Evolutionary conservation across 2,329 filamentous ascomycete genomes (phyloP).

Genomic region (Neopestalotiopsis rosae): DNA sequence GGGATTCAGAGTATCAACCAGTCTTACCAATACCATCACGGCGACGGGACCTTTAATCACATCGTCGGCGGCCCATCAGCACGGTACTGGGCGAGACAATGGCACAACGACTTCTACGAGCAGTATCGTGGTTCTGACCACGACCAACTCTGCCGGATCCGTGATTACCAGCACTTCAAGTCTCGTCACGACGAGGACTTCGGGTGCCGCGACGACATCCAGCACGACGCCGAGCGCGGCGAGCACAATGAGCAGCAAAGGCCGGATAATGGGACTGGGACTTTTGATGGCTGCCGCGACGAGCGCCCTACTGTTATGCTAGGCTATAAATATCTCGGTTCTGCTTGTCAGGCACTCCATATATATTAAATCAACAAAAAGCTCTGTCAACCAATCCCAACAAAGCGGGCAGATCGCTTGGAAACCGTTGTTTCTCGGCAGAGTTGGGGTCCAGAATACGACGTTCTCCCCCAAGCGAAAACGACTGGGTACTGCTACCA

Average conservation of each 20-base stretch:
- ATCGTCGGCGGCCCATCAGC: not conserved
- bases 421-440: too few relatives aligned
- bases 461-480: conserved; percentile 34
- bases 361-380: too few relatives aligned
- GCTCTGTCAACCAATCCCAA: too few relatives aligned
- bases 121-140: not conserved
- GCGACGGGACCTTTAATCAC: not conserved
- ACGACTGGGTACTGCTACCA: conserved; percentile 38
- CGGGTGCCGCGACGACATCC: not conserved
- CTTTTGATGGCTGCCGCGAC: not conserved
- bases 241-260: not conserved
- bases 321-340: not conserved
- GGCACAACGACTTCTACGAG: too few relatives aligned
- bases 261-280: not conserved
- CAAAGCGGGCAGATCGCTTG: too few relatives aligned
- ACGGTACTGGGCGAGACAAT: too few relatives aligned
- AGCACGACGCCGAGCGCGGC: not conserved
- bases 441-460: conserved; percentile 30
- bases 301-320: not conserved
- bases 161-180: not conserved
- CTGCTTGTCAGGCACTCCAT: too few relatives aligned
- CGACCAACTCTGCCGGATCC: not conserved
- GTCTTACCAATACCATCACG: not conserved
- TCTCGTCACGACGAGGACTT: not conserved
- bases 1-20: not conserved